Base-by-base conservation (phyloP, 2,329 filamentous ascomycete species). In the Phoma sp. region DNA sequence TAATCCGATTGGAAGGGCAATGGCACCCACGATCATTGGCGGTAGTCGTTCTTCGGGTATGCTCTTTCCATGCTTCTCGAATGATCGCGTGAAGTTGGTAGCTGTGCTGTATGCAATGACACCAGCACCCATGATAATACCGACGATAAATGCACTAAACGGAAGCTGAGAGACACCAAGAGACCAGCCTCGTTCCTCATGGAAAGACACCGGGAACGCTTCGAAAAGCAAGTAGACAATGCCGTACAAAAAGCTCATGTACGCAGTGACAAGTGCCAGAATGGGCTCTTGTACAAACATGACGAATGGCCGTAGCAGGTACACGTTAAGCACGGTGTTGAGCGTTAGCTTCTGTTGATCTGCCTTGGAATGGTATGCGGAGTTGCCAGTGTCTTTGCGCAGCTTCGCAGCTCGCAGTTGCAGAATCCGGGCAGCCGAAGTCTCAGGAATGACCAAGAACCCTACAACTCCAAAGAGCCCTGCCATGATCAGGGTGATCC, bases 211-310 rank as follows among this genome's bases (percentile, higher is more conserved):
- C 15, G 88, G 88, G 66, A 91, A 73, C 60, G 71, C 71, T 56
- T 74, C 71, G 18, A 74, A 74, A 1, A 74, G 60, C 0, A 74
- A 81, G 66, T 89, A 89, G 0, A 89, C 73, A 26, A 88, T 87
- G 0, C 86, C 87, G 57, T 88, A 89, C 64, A 84, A 81, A 68
- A 91, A 90, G 46, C 83, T 86, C 32, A 87, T 86, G 66, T 91
- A 91, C 0, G 90, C 68, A 0, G 87, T 86, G 14, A 91, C 79
- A 12, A 73, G 64, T 1, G 69, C 69, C 14, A 74, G 47, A 20
- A 74, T 73, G 0, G 71, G 71, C 34, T 74, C 70, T 18, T 72
- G 61, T 30, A 77, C 70, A 5, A 92, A 78, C 32, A 92, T 81
- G 61, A 87, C 82, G 26, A 91, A 82, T 0, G 89, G 89, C 0